Percentiles rank a stretch among this genome's conserved stretches.
Conservation (phyloP, 805 yeast genomes). For the Cyberlindnera mrakii region DNA sequence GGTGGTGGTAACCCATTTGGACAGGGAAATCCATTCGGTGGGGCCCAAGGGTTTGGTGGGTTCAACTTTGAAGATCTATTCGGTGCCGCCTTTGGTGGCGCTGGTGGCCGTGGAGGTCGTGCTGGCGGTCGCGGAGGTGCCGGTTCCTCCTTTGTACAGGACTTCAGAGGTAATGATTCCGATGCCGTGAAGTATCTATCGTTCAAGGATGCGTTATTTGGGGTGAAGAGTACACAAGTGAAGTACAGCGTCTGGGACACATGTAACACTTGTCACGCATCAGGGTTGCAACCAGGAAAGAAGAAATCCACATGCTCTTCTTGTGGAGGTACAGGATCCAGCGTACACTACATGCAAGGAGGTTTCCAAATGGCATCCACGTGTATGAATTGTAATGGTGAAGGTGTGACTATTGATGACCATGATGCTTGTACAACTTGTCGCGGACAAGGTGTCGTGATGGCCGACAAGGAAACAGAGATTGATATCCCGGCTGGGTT, state of each 20-base stretch:
- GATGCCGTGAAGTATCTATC: constrained; percentile 70
- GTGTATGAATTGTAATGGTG: constrained; percentile 81
- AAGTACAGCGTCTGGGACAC: constrained; percentile 68
- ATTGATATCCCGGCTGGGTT: constrained; percentile 88
- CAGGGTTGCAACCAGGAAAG: constrained; percentile 76
- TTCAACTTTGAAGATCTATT: constrained; percentile 58
- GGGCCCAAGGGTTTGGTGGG: constrained; percentile 26
- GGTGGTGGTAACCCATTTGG: constrained; percentile 44
- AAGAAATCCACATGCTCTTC: constrained; percentile 72
- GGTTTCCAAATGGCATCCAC: constrained; percentile 97
- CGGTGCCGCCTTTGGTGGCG: constrained; percentile 42
- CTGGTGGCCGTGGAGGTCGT: constrained; percentile 23
- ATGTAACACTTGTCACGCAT: constrained; percentile 77
- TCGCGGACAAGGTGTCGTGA: constrained; percentile 84
- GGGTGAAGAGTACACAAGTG: constrained; percentile 56
- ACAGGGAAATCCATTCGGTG: constrained; percentile 40
- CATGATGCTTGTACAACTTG: constrained; percentile 72
- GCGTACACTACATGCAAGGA: constrained; percentile 77
- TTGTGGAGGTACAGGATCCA: constrained; percentile 92
- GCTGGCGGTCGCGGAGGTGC: constrained; percentile 10
- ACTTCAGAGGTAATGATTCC: constrained; percentile 83
- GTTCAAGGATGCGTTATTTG: constrained; percentile 85
- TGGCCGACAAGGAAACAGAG: constrained; percentile 59
- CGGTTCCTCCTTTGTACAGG: constrained; percentile 48
- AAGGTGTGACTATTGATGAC: constrained; percentile 70